These are phyloP conservation scores for Oenanthe sinensis DNA, from an alignment of 129 eudicot species.

Conservation along the genomic window DNA sequence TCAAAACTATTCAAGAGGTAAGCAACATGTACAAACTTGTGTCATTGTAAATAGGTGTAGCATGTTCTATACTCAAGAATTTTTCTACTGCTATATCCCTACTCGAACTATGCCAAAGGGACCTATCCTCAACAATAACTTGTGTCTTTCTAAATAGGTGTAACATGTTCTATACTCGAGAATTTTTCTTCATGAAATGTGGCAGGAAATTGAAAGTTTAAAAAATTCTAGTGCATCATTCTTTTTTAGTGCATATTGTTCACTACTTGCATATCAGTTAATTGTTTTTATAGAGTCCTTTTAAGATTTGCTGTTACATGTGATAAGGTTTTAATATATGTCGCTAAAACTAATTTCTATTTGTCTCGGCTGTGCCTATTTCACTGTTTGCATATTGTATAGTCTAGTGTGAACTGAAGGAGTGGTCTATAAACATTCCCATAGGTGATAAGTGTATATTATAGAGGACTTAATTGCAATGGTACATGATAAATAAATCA, in stretches of 20 bases:
- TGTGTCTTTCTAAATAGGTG: too few relatives aligned
- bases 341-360: background rate
- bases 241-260: too few relatives aligned
- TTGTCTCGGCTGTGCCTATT: background rate
- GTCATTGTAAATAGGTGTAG: too few relatives aligned
- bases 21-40: background rate
- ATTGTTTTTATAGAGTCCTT: background rate
- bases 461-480: background rate
- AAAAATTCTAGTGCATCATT: background rate
- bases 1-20: background rate
- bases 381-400: background rate
- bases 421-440: background rate
- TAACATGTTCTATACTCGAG: background rate
- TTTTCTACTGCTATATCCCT: too few relatives aligned
- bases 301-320: background rate
- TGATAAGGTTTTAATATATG: background rate
- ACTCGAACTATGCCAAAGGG: background rate
- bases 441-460: background rate
- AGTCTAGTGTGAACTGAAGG: background rate
- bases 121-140: background rate
- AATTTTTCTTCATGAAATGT: background rate
- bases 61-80: too few relatives aligned
- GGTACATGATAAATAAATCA: background rate
- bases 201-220: background rate
- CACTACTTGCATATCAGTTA: too few relatives aligned